Conservation (phyloP, 495 filamentous ascomycete species). For the Aspergillus heteromorphus region DNA sequence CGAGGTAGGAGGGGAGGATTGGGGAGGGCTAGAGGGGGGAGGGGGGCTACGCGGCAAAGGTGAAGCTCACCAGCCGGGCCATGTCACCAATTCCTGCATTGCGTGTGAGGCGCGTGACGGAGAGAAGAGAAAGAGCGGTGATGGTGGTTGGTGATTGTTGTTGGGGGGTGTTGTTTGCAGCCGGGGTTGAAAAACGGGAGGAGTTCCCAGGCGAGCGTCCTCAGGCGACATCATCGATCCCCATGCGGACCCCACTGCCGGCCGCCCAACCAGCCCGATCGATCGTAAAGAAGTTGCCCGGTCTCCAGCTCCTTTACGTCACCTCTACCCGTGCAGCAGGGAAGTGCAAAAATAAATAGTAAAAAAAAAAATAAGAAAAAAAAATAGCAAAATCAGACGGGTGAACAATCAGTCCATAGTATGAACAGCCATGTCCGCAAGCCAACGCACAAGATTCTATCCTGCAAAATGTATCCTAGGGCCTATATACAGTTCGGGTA, state of each 20-base stretch:
- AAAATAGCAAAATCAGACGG: no score
- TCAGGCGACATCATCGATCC: background rate
- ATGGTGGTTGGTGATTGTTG: background rate
- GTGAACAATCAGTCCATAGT: background rate
- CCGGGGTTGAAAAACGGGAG: background rate
- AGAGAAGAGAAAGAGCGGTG: background rate
- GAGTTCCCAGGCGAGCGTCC: no score
- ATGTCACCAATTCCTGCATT: background rate
- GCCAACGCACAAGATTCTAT: slow-evolving; percentile 15
- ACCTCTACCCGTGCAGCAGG: background rate
- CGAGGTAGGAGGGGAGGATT: background rate
- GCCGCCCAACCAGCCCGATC: background rate
- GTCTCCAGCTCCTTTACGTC: background rate
- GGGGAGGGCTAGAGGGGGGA: no score
- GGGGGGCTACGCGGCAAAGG: background rate
- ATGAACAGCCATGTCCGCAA: background rate
- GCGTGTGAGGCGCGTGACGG: background rate
- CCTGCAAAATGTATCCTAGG: slow-evolving; percentile 12
- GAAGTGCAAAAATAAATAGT: background rate
- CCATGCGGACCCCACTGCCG: background rate
- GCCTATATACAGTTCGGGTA: slow-evolving; percentile 23
- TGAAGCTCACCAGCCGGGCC: background rate
- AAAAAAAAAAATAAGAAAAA: background rate
- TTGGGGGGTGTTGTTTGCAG: no score
- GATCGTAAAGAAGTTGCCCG: background rate